Conservation (phyloP, 352 stramenopile species). For the Globisporangium orthogonon region DNA sequence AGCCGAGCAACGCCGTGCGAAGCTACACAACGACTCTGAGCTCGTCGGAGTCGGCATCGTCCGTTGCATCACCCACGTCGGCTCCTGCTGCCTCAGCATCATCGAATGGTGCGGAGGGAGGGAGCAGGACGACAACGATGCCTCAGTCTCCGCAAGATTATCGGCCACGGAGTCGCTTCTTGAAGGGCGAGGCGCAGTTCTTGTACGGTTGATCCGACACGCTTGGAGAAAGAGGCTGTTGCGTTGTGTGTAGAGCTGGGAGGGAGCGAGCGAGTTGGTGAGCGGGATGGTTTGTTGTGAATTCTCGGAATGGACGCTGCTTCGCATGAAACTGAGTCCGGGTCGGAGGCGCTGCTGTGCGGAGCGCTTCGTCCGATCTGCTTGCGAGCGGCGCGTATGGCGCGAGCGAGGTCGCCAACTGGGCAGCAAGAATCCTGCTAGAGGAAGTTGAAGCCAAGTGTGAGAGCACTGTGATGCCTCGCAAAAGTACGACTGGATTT, state of each 20-base stretch:
- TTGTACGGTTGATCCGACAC: slow-evolving; percentile 29
- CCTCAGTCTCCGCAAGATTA: slow-evolving; percentile 10
- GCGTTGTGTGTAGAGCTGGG: not conserved
- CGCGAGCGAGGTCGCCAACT: too few species aligned
- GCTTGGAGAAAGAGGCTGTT: not conserved
- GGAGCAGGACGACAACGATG: slow-evolving; percentile 9
- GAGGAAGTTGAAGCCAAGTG: too few species aligned
- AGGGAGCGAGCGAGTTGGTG: not conserved
- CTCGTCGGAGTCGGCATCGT: not conserved
- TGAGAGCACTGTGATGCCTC: too few species aligned
- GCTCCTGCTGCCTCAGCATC: slow-evolving; percentile 6
- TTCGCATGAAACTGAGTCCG: too few species aligned
- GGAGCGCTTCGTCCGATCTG: too few species aligned
- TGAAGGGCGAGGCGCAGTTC: slow-evolving; percentile 40
- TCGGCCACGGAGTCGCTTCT: slow-evolving; percentile 20
- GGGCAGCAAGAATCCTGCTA: too few species aligned
- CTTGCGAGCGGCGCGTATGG: too few species aligned
- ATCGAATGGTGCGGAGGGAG: slow-evolving; percentile 10
- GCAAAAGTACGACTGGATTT: too few species aligned
- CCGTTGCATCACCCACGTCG: not conserved
- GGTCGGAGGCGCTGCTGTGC: too few species aligned
- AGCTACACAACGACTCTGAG: slow-evolving; percentile 15
- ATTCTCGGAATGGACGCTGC: too few species aligned
- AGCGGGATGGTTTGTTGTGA: too few species aligned
- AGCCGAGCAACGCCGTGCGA: slow-evolving; percentile 23